Percentiles rank a stretch among this genome's conserved stretches.
These are phyloP conservation scores for Clonostachys solani DNA, from an alignment of 2,329 filamentous ascomycete species.

Conservation along the genomic window DNA sequence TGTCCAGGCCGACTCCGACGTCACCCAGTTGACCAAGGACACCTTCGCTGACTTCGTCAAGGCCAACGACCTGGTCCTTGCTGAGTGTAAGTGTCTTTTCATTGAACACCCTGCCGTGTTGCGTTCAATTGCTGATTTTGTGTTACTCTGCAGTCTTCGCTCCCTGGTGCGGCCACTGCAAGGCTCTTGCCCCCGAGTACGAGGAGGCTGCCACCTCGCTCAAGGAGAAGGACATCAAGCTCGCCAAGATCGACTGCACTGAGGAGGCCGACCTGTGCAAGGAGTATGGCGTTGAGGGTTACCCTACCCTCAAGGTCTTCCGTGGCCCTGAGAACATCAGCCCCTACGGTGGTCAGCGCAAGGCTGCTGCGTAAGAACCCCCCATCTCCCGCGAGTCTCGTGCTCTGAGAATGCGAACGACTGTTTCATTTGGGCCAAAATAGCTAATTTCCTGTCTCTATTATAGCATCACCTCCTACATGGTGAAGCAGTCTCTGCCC, in stretches of 20 bases:
- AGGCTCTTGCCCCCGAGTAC: slow-evolving; percentile 91
- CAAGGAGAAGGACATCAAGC: slow-evolving; percentile 82
- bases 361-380: slow-evolving; percentile 64
- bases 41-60: slow-evolving; percentile 85
- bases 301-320: slow-evolving; percentile 99
- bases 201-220: slow-evolving; percentile 80
- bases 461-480: slow-evolving; percentile 69
- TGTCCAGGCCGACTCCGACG: slow-evolving; percentile 72
- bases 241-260: slow-evolving; percentile 92
- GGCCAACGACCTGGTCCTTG: slow-evolving; percentile 82
- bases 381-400: neutral
- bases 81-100: slow-evolving; percentile 72
- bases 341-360: slow-evolving; percentile 85
- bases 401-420: slow-evolving; percentile 9
- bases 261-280: slow-evolving; percentile 90
- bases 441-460: neutral
- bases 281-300: slow-evolving; percentile 87
- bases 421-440: too few species aligned
- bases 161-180: slow-evolving; percentile 98
- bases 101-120: neutral
- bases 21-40: slow-evolving; percentile 78
- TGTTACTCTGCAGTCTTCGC: slow-evolving; percentile 67
- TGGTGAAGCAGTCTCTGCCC: slow-evolving; percentile 96
- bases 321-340: slow-evolving; percentile 76
- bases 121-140: neutral